These are phyloP conservation scores for Penicillium sp. DNA, from an alignment of 2,329 filamentous ascomycete species.

Conservation along the genomic window DNA sequence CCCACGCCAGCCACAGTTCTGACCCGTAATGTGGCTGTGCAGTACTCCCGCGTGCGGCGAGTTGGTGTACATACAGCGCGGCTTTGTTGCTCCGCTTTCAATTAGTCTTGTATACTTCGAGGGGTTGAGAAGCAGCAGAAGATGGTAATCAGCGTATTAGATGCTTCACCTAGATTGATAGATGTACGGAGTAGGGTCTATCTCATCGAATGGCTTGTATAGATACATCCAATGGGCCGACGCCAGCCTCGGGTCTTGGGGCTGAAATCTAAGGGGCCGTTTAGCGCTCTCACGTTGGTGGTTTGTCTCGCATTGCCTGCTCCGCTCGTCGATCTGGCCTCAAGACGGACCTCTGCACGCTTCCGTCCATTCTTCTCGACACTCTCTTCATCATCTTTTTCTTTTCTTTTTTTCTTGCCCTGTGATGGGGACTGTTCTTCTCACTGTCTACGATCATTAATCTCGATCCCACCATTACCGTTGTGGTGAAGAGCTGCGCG, in stretches of 20 bases:
- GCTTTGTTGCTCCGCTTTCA: conserved; percentile 1
- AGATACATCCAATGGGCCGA: background rate
- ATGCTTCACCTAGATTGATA: background rate
- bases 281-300: conserved; percentile 26
- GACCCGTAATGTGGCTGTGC: conserved; percentile 2
- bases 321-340: conserved; percentile 45
- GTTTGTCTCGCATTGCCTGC: conserved; percentile 12
- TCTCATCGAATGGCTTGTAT: background rate
- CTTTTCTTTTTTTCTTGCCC: conserved; percentile 31
- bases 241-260: conserved; percentile 8
- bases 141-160: background rate
- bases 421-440: conserved; percentile 45
- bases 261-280: conserved; percentile 28
- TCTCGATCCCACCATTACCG: conserved; percentile 22
- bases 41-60: background rate
- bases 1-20: conserved; percentile 15
- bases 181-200: background rate
- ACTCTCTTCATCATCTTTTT: conserved; percentile 29
- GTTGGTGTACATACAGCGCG: background rate
- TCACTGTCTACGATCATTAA: conserved; percentile 47
- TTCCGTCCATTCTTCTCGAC: conserved; percentile 39
- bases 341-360: conserved; percentile 35
- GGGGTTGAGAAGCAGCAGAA: background rate
- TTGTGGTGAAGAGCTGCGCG: conserved; percentile 22
- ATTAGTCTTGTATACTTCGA: background rate